Conservation (phyloP, 1,284 basidiomycete genomes). For the Fomitopsis schrenkii region DNA sequence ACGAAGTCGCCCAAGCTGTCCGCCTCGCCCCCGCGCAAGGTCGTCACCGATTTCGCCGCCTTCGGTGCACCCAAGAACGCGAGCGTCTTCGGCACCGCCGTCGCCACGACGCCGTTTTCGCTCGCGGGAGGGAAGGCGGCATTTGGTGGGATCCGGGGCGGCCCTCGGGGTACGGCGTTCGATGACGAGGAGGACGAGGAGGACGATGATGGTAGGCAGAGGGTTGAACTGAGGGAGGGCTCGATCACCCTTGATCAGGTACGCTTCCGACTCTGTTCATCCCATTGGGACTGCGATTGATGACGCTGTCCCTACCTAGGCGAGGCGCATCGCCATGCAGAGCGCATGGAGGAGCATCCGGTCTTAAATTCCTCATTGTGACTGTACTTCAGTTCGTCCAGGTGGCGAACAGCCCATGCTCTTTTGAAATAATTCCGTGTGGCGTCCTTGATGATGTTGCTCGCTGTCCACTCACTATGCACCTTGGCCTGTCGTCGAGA, state of each 20-base stretch:
- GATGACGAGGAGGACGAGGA: conserved; percentile 58
- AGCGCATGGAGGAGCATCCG: conserved; percentile 66
- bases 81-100: conserved; percentile 78
- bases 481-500: not conserved
- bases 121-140: conserved; percentile 77
- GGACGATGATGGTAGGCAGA: conserved; percentile 64
- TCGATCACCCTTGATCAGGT: conserved; percentile 89
- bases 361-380: conserved; percentile 28
- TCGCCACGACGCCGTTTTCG: conserved; percentile 73
- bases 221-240: conserved; percentile 71
- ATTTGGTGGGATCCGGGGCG: conserved; percentile 63
- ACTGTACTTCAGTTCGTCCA: conserved; percentile 3
- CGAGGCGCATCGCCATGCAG: conserved; percentile 68
- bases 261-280: conserved; percentile 17
- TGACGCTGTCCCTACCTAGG: conserved; percentile 32
- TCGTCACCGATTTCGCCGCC: conserved; percentile 85
- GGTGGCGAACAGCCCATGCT: conserved; percentile 5
- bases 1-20: conserved; percentile 35
- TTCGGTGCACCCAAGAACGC: conserved; percentile 77
- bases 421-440: not conserved
- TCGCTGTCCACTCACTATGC: not conserved
- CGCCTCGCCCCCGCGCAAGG: conserved; percentile 72
- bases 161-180: conserved; percentile 36
- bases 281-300: not conserved
- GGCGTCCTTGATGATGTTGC: not conserved